Percentiles rank a stretch among this genome's conserved stretches.
These are phyloP conservation scores for Kwoniella botswanensis DNA, from an alignment of 768 basidiomycete species.

Conservation along the genomic window DNA sequence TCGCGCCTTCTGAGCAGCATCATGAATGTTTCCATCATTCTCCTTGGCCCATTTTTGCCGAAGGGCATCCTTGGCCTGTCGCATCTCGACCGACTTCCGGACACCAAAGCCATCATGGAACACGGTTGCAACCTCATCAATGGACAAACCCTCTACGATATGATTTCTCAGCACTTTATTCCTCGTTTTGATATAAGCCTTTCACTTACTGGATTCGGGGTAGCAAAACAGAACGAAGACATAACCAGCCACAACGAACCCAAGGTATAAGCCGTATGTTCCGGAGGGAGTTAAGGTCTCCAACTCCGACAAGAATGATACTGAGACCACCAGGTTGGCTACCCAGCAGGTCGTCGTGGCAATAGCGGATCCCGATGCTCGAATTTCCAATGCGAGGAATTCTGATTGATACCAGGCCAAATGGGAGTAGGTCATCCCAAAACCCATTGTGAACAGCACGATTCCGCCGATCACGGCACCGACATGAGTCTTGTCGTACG, in stretches of 20 bases:
- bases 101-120: constrained; percentile 28
- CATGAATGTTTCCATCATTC: neutral
- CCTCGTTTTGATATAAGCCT: neutral
- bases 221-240: constrained; percentile 32
- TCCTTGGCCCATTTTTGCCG: constrained; percentile 7
- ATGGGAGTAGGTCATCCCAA: constrained; percentile 23
- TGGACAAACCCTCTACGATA: constrained; percentile 14
- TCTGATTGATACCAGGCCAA: constrained; percentile 32
- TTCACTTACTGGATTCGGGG: constrained; percentile 26
- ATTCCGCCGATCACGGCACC: constrained; percentile 24
- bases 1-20: constrained; percentile 3
- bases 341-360: constrained; percentile 22
- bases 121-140: constrained; percentile 19
- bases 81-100: constrained; percentile 16
- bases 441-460: constrained; percentile 23
- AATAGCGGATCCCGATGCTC: constrained; percentile 26
- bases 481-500: neutral
- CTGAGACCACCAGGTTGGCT: constrained; percentile 30
- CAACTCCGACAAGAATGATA: constrained; percentile 1
- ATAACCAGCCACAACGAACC: constrained; percentile 19
- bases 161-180: neutral
- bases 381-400: constrained; percentile 37
- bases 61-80: neutral
- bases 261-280: constrained; percentile 32
- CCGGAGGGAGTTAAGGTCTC: constrained; percentile 22